phyloP scores from a whole-genome alignment of 75 land plant genomes.

The Gnetum montanum region DNA sequence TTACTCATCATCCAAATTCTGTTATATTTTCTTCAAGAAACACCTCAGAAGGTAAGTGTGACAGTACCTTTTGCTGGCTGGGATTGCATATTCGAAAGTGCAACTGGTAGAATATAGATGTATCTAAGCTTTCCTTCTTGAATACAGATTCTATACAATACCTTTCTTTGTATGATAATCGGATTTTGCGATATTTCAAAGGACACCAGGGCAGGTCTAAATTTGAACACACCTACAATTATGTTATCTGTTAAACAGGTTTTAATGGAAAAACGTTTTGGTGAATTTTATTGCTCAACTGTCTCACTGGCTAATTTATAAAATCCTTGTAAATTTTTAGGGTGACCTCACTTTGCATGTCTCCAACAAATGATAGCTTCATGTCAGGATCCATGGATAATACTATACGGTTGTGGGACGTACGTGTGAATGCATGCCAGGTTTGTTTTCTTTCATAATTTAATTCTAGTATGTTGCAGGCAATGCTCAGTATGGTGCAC shows the following conservation, averaged over 20 bases:
- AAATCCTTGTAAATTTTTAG: conserved; percentile 27
- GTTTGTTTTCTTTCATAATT: conserved; percentile 21
- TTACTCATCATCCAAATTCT: conserved; percentile 90
- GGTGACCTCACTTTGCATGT: conserved; percentile 93
- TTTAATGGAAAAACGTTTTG: too few species aligned
- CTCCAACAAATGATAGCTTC: conserved; percentile 93
- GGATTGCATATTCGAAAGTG: too few species aligned
- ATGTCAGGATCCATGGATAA: conserved; percentile 98
- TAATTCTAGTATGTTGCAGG: too few species aligned
- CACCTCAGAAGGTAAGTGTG: conserved; percentile 31
- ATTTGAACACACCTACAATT: not conserved
- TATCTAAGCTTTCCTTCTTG: too few species aligned
- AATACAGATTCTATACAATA: conserved; percentile 80
- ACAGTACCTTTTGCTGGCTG: not conserved
- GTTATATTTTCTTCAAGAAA: conserved; percentile 85
- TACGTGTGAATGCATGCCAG: conserved; percentile 98
- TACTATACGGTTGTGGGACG: conserved; percentile 95
- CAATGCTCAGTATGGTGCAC: not conserved
- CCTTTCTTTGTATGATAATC: conserved; percentile 91
- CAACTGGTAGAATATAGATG: too few species aligned
- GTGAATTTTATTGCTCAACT: too few species aligned
- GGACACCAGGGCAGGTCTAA: conserved; percentile 85
- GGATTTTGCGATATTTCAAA: conserved; percentile 89
- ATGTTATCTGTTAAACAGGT: too few species aligned
- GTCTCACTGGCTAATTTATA: too few species aligned